Conservation (phyloP, 176 grass and related monocot genomes). For the Urochloa ruziziensis region DNA sequence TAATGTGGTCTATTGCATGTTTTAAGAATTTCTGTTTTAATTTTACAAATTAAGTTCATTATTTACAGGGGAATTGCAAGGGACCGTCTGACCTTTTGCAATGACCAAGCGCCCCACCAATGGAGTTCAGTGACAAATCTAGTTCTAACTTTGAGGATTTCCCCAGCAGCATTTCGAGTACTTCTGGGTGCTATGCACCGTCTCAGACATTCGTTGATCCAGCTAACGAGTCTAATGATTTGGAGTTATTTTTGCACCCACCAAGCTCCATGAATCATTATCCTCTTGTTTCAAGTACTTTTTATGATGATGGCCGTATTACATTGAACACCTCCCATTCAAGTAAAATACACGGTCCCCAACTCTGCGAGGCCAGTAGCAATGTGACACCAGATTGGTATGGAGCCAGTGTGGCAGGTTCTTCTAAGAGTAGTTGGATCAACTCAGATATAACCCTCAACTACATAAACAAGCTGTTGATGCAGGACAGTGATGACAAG, state of each 20-base stretch:
- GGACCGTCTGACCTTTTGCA: background rate
- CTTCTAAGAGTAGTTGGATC: constrained; percentile 6
- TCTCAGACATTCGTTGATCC: background rate
- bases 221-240: background rate
- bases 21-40: background rate
- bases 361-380: background rate
- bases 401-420: background rate
- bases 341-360: background rate
- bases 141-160: background rate
- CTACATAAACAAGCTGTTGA: constrained; percentile 47
- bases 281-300: background rate
- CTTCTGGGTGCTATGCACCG: background rate
- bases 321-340: background rate
- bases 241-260: constrained; percentile 19
- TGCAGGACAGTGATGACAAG: constrained; percentile 50
- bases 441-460: constrained; percentile 51
- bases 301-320: background rate
- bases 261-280: constrained; percentile 5
- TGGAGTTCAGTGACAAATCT: constrained; percentile 2
- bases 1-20: background rate
- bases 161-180: background rate
- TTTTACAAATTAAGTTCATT: background rate
- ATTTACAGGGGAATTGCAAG: background rate
- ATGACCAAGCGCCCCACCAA: background rate
- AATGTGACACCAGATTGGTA: background rate